Conservation (phyloP, 2,329 filamentous ascomycete genomes). For the Xylaria sp. region DNA sequence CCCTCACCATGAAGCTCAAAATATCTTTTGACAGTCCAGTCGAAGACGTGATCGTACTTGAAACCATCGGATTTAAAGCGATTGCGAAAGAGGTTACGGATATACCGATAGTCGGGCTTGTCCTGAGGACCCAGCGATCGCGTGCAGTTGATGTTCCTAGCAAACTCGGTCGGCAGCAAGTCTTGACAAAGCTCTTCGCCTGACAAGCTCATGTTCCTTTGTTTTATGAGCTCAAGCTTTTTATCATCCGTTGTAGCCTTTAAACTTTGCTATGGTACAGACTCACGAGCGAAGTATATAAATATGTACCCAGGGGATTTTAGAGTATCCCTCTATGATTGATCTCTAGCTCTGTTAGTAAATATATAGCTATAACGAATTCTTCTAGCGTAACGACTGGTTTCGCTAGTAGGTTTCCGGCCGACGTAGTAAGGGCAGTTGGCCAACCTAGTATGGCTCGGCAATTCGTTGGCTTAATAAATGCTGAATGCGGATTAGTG, state of each 20-base stretch:
- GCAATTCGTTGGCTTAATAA: background rate
- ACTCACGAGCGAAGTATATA: conserved; percentile 81
- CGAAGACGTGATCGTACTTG: conserved; percentile 81
- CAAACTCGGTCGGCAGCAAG: conserved; percentile 76
- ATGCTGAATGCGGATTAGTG: background rate
- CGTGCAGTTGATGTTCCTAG: conserved; percentile 80
- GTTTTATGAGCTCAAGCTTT: conserved; percentile 77
- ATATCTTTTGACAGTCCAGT: conserved; percentile 65
- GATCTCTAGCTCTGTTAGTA: conserved; percentile 44
- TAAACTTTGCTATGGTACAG: conserved; percentile 78
- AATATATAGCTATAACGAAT: conserved; percentile 6
- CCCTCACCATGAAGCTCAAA: conserved; percentile 28
- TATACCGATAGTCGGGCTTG: conserved; percentile 81
- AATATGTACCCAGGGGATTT: conserved; percentile 79
- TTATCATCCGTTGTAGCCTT: conserved; percentile 80
- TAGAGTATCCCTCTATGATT: conserved; percentile 78
- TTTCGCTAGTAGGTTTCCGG: background rate
- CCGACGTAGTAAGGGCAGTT: too few species aligned
- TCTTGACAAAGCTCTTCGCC: conserved; percentile 79
- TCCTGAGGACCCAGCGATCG: conserved; percentile 78
- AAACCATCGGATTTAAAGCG: conserved; percentile 78
- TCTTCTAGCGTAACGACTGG: conserved; percentile 2
- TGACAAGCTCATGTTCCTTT: conserved; percentile 82
- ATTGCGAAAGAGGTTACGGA: conserved; percentile 63
- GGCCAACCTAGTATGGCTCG: too few species aligned